Percentiles rank a stretch among this genome's conserved stretches.
phyloP scores from a whole-genome alignment of 23 red algal species.

The Gracilaria domingensis region DNA sequence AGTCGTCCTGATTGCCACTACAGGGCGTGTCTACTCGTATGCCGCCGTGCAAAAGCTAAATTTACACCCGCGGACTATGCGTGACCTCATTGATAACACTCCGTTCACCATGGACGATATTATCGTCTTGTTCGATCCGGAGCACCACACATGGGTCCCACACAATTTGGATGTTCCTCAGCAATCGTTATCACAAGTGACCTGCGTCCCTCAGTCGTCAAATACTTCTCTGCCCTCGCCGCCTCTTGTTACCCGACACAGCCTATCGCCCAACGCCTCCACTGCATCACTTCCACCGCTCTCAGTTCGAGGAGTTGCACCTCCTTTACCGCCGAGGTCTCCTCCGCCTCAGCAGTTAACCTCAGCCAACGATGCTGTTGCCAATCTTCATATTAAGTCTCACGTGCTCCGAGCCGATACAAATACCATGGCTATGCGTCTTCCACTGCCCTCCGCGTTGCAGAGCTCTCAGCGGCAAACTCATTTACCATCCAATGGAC shows the following conservation, averaged over 20 bases:
- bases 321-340: neutral
- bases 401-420: neutral
- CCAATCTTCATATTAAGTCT: neutral
- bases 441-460: neutral
- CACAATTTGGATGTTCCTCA: neutral
- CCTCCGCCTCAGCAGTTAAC: neutral
- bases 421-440: neutral
- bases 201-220: neutral
- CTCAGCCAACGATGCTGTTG: neutral
- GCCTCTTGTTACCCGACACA: neutral
- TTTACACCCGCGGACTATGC: slow-evolving; percentile 33
- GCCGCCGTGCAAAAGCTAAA: slow-evolving; percentile 44
- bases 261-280: slow-evolving; percentile 6
- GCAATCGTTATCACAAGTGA: neutral
- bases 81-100: slow-evolving; percentile 37
- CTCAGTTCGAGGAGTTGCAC: neutral
- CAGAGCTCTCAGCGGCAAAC: neutral
- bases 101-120: slow-evolving; percentile 57
- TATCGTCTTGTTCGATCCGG: slow-evolving; percentile 49
- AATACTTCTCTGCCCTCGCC: slow-evolving; percentile 27
- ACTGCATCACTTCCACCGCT: neutral
- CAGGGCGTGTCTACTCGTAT: slow-evolving; percentile 53
- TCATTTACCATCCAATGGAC: neutral
- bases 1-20: slow-evolving; percentile 56
- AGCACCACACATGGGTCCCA: slow-evolving; percentile 19